These are phyloP conservation scores for Yamadazyma taylorii DNA, from an alignment of 1,139 yeast genomes.

Conservation along the genomic window DNA sequence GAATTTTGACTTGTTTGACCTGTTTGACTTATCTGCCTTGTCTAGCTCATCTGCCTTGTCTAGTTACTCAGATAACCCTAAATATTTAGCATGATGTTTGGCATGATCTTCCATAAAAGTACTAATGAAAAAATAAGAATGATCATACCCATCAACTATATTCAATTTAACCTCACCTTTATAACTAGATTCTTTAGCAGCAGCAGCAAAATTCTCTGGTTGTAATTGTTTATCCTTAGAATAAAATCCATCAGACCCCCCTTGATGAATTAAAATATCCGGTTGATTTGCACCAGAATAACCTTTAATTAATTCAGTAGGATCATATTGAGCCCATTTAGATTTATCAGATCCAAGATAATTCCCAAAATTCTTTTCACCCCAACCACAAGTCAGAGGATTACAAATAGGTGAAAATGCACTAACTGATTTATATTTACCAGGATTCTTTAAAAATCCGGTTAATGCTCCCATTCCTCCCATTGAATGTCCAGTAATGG, in stretches of 20 bases:
- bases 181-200: conserved; percentile 58
- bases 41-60: conserved; percentile 2
- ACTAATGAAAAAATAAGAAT: conserved; percentile 83
- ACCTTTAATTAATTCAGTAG: conserved; percentile 64
- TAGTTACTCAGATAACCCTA: conserved; percentile 45
- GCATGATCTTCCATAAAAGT: conserved; percentile 84
- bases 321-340: conserved; percentile 77
- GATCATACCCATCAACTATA: conserved; percentile 84
- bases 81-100: conserved; percentile 77
- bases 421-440: conserved; percentile 73
- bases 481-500: conserved; percentile 96
- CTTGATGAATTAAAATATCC: conserved; percentile 80
- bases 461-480: conserved; percentile 94
- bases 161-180: conserved; percentile 61
- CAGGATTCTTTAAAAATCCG: conserved; percentile 73
- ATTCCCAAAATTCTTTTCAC: conserved; percentile 74
- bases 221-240: conserved; percentile 62
- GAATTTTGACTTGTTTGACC: no score
- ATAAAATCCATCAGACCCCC: conserved; percentile 73
- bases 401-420: conserved; percentile 91
- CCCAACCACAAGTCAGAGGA: conserved; percentile 79
- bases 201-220: conserved; percentile 72
- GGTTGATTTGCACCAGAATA: conserved; percentile 52
- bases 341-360: conserved; percentile 66
- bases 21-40: no score